phyloP scores from a whole-genome alignment of 1,284 basidiomycete genomes.

The Sparassis latifolia region DNA sequence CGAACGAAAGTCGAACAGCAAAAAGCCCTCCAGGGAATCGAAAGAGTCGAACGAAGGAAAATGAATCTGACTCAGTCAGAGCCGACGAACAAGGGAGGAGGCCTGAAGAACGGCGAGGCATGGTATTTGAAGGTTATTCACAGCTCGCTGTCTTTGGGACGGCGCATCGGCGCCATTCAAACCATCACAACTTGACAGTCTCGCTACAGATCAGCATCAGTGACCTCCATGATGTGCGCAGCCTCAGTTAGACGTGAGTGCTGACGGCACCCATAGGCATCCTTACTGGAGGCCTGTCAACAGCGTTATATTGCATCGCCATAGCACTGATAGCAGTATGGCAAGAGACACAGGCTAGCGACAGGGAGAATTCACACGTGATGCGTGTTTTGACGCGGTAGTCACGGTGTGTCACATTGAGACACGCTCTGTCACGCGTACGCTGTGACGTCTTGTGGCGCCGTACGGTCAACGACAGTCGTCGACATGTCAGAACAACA shows the following conservation, averaged over 20 bases:
- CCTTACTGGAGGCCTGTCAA: no score
- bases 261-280: no score
- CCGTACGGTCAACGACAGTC: background rate
- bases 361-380: no score
- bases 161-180: no score
- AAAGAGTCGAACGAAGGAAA: slow-evolving; percentile 18
- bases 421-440: slow-evolving; percentile 7
- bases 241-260: no score
- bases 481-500: slow-evolving; percentile 43
- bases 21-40: slow-evolving; percentile 20
- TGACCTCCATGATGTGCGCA: no score
- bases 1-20: slow-evolving; percentile 9
- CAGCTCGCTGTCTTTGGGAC: no score
- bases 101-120: background rate
- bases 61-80: slow-evolving; percentile 27
- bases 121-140: slow-evolving; percentile 11
- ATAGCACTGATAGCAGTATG: no score
- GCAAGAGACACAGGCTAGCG: no score
- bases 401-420: slow-evolving; percentile 11
- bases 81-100: slow-evolving; percentile 13
- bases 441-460: background rate
- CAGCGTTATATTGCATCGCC: no score
- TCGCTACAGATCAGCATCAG: no score
- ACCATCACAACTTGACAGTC: no score
- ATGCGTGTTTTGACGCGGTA: slow-evolving; percentile 3